These are phyloP conservation scores for Euptelea pleiosperma DNA, from an alignment of 164 flowering plant genomes.

Conservation along the genomic window DNA sequence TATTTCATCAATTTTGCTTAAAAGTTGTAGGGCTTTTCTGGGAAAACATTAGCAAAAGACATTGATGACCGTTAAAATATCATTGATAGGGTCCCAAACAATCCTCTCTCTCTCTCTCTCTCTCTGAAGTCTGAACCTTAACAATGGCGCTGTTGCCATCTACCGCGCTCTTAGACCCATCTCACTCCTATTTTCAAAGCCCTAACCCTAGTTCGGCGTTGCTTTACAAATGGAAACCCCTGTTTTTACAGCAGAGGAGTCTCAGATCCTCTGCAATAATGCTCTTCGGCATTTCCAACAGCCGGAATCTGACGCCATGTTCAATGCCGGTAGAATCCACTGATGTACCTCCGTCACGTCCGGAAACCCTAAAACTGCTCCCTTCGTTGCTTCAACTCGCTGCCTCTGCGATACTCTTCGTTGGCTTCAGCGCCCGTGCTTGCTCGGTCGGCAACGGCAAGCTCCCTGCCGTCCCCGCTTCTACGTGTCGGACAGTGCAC, in stretches of 20 bases:
- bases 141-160: slow-evolving; percentile 5
- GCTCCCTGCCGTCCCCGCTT: background rate
- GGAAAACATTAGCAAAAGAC: too few relatives aligned
- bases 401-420: slow-evolving; percentile 23
- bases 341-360: background rate
- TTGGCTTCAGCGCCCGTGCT: slow-evolving; percentile 20
- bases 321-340: background rate
- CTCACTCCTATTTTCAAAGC: slow-evolving; percentile 2
- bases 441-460: slow-evolving; percentile 11
- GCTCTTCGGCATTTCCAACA: background rate
- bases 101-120: background rate
- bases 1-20: too few relatives aligned
- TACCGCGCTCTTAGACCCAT: background rate
- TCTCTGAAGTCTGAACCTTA: background rate
- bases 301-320: slow-evolving; percentile 1
- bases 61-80: too few relatives aligned
- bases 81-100: too few relatives aligned
- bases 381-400: slow-evolving; percentile 18
- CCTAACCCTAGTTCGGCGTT: slow-evolving; percentile 11
- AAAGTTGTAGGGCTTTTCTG: too few relatives aligned
- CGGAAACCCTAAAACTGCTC: slow-evolving; percentile 9
- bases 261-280: background rate
- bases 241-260: background rate
- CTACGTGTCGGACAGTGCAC: slow-evolving; percentile 6
- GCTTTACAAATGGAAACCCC: background rate